Percentiles rank a stretch among this genome's conserved stretches.
These are phyloP conservation scores for Endotrypanum monterogeii DNA, from an alignment of 208 protist genomes.

Conservation along the genomic window DNA sequence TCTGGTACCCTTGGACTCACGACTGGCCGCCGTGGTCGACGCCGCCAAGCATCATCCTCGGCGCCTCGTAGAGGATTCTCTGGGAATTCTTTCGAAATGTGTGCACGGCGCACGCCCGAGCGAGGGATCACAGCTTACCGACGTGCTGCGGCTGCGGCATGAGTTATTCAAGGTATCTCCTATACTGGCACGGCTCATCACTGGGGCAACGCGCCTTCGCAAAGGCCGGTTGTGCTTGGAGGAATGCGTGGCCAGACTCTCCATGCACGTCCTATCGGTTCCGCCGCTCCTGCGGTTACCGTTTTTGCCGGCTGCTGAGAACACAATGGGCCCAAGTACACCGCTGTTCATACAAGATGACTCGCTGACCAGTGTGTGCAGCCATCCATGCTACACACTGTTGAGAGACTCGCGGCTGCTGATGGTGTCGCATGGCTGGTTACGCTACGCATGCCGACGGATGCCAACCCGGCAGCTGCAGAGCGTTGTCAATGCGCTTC, in stretches of 20 bases:
- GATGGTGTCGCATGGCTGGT: slow-evolving; percentile 27
- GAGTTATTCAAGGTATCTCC: slow-evolving; percentile 7
- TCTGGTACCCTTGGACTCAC: slow-evolving; percentile 19
- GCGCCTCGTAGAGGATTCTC: slow-evolving; percentile 10
- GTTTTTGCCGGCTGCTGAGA: background rate
- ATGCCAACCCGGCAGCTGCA: slow-evolving; percentile 11
- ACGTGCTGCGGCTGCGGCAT: slow-evolving; percentile 21
- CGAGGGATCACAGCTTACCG: background rate
- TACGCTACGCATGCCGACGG: slow-evolving; percentile 31
- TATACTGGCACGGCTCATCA: slow-evolving; percentile 23
- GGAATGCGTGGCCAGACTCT: slow-evolving; percentile 21
- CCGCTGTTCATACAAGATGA: background rate
- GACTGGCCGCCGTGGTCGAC: slow-evolving; percentile 22
- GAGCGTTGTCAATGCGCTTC: slow-evolving; percentile 11
- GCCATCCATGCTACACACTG: slow-evolving; percentile 10
- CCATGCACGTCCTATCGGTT: slow-evolving; percentile 16
- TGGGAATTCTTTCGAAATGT: background rate
- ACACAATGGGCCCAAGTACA: background rate
- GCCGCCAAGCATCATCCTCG: slow-evolving; percentile 24
- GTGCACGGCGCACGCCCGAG: background rate
- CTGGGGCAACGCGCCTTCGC: slow-evolving; percentile 17
- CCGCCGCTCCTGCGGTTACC: slow-evolving; percentile 12
- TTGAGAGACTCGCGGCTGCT: slow-evolving; percentile 4
- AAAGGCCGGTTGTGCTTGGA: slow-evolving; percentile 14
- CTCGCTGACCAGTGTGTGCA: background rate